Evolutionary conservation across 441 rosid genomes (phyloP), one percentile per base, ranked within the genome.

Genomic region (Jatropha podagrica): DNA sequence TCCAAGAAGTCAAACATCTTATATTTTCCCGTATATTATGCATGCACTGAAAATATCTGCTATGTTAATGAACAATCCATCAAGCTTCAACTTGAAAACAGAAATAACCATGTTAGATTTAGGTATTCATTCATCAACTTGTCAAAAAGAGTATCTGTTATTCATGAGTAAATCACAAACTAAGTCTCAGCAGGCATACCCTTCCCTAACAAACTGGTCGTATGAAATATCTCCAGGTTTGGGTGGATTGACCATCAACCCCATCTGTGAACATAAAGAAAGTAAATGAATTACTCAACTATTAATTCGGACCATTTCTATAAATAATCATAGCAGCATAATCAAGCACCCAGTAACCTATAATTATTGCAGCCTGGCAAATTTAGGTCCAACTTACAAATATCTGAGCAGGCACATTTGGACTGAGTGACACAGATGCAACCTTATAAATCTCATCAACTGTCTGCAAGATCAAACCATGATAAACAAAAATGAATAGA

Each of bases 401-500:
- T 80, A 95, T 92, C 87, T 93, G 97, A 0, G 99, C 99, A 46
- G 99, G 88, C 71, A 95, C 99, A 76, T 90, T 95, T n/a, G 99
- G 96, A 74, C 98, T 95, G 62, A 91, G 97, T 10, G 99, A 82
- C 70, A 92, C 44, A 37, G 97, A 91, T 71, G 98, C 93, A 81
- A 95, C 84, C 88, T 90, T 95, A 83, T 95, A 95, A 79, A 93
- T 93, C 87, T 95, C 97, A 13, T 95, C 99, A 79, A 93, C 98
- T 23, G 87, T 83, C 99, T 95, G 87, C 82, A 84, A 71, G 44
- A 79, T 74, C 62, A 77, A 63, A 82, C 49, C 76, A 78, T 7
- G 23, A 67, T 27, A 76, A 62, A 51, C 64, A 76, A 74, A 64
- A 60, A 32, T 55, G 44, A 72, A 64, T 58, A 54, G 1, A 63